Conservation (phyloP, 169 alveolate genomes). For the Theileria equi region DNA sequence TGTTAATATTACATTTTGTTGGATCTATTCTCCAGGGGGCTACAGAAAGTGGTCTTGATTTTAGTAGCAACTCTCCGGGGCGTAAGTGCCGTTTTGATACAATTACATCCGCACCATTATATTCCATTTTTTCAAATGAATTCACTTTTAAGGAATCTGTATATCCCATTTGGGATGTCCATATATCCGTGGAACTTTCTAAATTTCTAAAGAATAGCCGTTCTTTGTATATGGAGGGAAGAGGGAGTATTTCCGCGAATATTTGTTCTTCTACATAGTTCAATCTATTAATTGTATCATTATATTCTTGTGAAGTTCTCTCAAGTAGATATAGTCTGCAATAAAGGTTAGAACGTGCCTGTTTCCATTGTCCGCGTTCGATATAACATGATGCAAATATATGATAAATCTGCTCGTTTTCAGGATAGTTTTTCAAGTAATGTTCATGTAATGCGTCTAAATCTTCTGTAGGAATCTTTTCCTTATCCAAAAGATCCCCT, state of each 20-base stretch:
- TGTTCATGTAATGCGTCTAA: not conserved
- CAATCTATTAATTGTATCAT: slow-evolving; percentile 9
- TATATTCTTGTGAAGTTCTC: slow-evolving; percentile 27
- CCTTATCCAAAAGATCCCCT: not conserved
- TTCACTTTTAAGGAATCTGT: slow-evolving; percentile 15
- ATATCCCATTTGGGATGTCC: slow-evolving; percentile 55
- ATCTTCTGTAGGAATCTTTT: not conserved
- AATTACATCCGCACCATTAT: not conserved
- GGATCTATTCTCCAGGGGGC: slow-evolving; percentile 55
- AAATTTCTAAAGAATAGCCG: slow-evolving; percentile 32
- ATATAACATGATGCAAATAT: slow-evolving; percentile 21
- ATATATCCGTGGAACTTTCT: slow-evolving; percentile 9
- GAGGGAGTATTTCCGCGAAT: slow-evolving; percentile 34
- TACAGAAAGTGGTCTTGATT: slow-evolving; percentile 30
- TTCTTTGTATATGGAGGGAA: slow-evolving; percentile 41
- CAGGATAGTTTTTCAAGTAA: slow-evolving; percentile 3
- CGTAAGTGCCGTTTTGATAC: slow-evolving; percentile 10
- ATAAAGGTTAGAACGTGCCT: slow-evolving; percentile 28
- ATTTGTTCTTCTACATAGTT: slow-evolving; percentile 12
- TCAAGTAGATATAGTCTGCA: slow-evolving; percentile 43
- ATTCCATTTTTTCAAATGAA: not conserved
- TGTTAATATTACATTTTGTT: not conserved
- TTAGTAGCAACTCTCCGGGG: slow-evolving; percentile 48
- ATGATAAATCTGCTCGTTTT: slow-evolving; percentile 45
- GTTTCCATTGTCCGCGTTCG: slow-evolving; percentile 20